phyloP scores from a whole-genome alignment of 2,329 filamentous ascomycete species.

The Tolypocladium tropicale region DNA sequence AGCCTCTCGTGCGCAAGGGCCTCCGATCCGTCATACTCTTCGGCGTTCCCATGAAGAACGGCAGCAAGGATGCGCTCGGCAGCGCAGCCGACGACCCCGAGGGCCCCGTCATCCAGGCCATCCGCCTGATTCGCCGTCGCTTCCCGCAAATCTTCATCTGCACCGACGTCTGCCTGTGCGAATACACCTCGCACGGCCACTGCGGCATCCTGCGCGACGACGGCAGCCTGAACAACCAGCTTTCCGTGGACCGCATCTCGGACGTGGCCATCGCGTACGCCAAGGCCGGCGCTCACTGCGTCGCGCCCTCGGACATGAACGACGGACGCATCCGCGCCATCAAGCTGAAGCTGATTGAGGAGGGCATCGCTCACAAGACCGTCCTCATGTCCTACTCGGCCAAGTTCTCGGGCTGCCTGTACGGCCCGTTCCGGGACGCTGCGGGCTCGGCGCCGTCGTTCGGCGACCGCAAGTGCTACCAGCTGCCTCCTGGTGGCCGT shows the following conservation, averaged over 20 bases:
- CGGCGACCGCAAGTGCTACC: constrained; percentile 93
- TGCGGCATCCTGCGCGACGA: constrained; percentile 94
- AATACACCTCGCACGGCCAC: constrained; percentile 97
- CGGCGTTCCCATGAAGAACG: constrained; percentile 74
- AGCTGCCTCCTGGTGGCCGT: constrained; percentile 84
- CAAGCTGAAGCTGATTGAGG: constrained; percentile 94
- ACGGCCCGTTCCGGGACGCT: constrained; percentile 94
- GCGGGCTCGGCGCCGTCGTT: constrained; percentile 86
- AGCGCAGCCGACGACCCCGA: constrained; percentile 87
- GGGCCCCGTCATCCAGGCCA: constrained; percentile 81
- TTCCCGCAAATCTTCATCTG: constrained; percentile 90
- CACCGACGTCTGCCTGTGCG: constrained; percentile 91
- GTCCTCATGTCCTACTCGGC: constrained; percentile 96
- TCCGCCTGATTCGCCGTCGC: constrained; percentile 69
- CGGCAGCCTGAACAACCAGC: constrained; percentile 81
- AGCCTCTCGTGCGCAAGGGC: constrained; percentile 80
- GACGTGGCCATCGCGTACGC: constrained; percentile 98
- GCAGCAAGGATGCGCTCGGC: constrained; percentile 81
- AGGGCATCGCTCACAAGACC: constrained; percentile 82
- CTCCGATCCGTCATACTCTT: constrained; percentile 91
- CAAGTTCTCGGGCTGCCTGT: constrained; percentile 93
- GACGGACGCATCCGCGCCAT: constrained; percentile 95
- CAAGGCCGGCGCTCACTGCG: constrained; percentile 89
- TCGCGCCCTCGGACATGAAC: constrained; percentile 98
- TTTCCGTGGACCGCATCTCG: constrained; percentile 88